Evolutionary conservation across 257 asterid genomes (phyloP).

Genomic region (Dorcoceras hygrometricum): DNA sequence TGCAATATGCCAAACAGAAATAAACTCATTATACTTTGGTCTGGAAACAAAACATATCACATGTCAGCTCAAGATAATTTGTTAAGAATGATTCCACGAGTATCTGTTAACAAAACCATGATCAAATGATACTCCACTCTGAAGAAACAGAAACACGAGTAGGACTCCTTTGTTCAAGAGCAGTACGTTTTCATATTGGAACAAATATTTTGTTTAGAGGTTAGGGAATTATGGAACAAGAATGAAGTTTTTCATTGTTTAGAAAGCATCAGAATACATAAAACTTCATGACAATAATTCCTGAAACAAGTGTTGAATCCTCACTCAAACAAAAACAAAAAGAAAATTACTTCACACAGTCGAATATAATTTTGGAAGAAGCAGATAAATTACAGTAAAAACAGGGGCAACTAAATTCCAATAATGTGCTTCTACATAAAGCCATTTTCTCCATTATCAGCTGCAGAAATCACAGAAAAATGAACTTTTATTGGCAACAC

Average conservation of each 20-base stretch:
- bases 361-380: background rate
- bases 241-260: slow-evolving; percentile 6
- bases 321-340: slow-evolving; percentile 13
- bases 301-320: slow-evolving; percentile 1
- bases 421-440: background rate
- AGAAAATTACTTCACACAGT: slow-evolving; percentile 1
- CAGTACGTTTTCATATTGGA: background rate
- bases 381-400: background rate
- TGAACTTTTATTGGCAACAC: background rate
- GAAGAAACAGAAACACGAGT: background rate
- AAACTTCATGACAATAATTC: background rate
- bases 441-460: background rate
- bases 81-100: slow-evolving; percentile 3
- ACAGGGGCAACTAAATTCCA: background rate
- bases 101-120: background rate
- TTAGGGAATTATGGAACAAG: too few species aligned
- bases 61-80: background rate
- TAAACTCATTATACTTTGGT: background rate
- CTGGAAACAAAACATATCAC: background rate
- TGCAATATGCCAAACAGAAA: slow-evolving; percentile 7
- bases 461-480: background rate
- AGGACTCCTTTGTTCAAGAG: too few species aligned
- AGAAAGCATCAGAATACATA: background rate
- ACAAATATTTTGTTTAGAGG: background rate
- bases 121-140: background rate